phyloP scores from a whole-genome alignment of 306 rosid genomes.

The Fagus crenata region DNA sequence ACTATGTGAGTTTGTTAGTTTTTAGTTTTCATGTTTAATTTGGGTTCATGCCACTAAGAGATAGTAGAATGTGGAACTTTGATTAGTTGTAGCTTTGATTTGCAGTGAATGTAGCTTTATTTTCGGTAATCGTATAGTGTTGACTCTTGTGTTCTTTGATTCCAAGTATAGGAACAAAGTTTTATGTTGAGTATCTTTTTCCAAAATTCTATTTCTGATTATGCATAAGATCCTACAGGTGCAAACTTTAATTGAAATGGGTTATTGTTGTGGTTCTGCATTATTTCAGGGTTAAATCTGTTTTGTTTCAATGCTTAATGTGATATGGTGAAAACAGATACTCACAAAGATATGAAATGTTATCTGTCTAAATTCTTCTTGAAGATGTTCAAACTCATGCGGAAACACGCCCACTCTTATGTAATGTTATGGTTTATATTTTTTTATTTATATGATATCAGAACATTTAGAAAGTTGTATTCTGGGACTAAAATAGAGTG shows the following conservation, averaged over 20 bases:
- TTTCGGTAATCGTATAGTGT: neutral
- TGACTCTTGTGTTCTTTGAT: neutral
- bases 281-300: neutral
- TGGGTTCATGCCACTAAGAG: neutral
- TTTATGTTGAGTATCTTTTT: neutral
- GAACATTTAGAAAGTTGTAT: neutral
- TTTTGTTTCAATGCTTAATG: neutral
- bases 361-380: neutral
- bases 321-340: too few relatives aligned
- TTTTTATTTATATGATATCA: neutral
- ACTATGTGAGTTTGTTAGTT: neutral
- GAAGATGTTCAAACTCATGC: neutral
- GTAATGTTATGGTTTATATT: neutral
- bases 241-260: neutral
- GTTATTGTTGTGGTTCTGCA: neutral
- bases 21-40: neutral
- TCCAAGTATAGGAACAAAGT: neutral
- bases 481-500: too few relatives aligned
- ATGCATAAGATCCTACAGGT: too few relatives aligned
- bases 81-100: slow-evolving; percentile 12
- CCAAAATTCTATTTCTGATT: neutral
- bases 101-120: neutral
- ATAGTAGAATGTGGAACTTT: neutral
- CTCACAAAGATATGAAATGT: too few relatives aligned
- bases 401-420: neutral